A percentile compares a stretch with the other conserved stretches of the same genome.
These are phyloP conservation scores for Neurospora cerealis DNA, from an alignment of 495 filamentous ascomycete genomes.

Conservation along the genomic window DNA sequence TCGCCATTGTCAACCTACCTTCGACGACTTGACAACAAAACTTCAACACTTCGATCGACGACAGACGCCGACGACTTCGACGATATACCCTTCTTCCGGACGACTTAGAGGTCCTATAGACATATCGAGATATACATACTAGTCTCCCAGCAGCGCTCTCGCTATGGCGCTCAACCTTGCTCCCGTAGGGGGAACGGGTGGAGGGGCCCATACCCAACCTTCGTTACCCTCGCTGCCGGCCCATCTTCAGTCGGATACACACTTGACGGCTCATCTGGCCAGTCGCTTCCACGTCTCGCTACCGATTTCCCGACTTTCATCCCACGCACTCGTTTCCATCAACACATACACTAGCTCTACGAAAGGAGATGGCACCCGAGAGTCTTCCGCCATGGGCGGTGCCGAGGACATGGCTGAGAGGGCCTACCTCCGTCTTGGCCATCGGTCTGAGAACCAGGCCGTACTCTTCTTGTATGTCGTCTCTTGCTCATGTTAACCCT, in stretches of 20 bases:
- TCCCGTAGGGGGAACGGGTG: constrained; percentile 31
- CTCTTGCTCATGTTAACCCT: neutral
- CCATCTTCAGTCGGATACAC: constrained; percentile 92
- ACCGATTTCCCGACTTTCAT: constrained; percentile 78
- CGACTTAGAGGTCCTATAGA: neutral
- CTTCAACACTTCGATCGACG: neutral
- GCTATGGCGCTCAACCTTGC: constrained; percentile 37
- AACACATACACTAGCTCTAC: constrained; percentile 88
- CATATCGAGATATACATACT: neutral
- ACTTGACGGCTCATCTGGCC: constrained; percentile 88
- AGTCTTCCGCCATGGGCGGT: constrained; percentile 76
- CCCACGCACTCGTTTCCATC: constrained; percentile 77
- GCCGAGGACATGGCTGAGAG: constrained; percentile 82
- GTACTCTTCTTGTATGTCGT: constrained; percentile 76
- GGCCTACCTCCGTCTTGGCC: constrained; percentile 75
- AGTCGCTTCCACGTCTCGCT: constrained; percentile 88
- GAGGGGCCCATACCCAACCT: constrained; percentile 72
- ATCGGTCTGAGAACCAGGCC: constrained; percentile 85
- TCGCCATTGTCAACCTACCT: neutral
- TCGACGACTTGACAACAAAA: neutral
- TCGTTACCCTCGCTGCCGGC: constrained; percentile 80
- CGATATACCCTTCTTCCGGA: neutral
- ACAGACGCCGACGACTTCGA: neutral
- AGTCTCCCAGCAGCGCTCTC: constrained; percentile 10
- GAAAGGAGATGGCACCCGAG: constrained; percentile 81